Base-by-base conservation (phyloP, 2,329 filamentous ascomycete species). In the Claviceps purpurea region DNA sequence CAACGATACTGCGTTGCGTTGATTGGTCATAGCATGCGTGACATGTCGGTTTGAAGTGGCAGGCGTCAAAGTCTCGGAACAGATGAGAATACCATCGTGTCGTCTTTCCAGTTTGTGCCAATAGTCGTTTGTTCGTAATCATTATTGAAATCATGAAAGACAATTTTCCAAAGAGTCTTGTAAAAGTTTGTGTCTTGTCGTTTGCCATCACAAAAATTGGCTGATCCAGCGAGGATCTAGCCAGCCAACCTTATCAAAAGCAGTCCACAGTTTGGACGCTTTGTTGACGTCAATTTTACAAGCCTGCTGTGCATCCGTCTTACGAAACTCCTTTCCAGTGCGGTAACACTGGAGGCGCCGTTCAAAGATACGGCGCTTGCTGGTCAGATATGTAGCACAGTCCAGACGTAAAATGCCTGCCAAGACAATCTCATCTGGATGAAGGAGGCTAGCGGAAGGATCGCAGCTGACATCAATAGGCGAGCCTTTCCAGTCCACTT, bases 221-320 rank as follows among this genome's bases (percentile, higher is more conserved):
- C 56, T 60, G 56, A 78, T 68, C 70, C 72, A 75, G 3, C 65
- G 58, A 16, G 71, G 64, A 5, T 85, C 75, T 56, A 95, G 81
- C 88, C 89, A 95, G 59, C 85, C 86, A 40, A 93, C 87, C 60
- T 82, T 84, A 49, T 95, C 87, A 64, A 88, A 97, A 5, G 89
- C 89, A 40, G 82, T 83, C 87, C 89, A 95, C 47, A 97, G 75
- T 67, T 91, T 91, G 58, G 88, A 94, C 3, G 90, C 89, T 73
- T 96, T 97, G 74, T 96, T 96, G 65, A 97, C 91, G 62, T 97
- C 91, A 57, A 96, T 95, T 73, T 94, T 94, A 77, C 89, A 95
- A n/a, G 88, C 89, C 66, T 95, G 87, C 67, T 97, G 91, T 5
- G 89, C 89, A 64, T 95, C 88, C 1, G 91, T 97, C 77, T 95